These are phyloP conservation scores for Tetrahymena thermophila DNA, from an alignment of 73 alveolate genomes.

Conservation along the genomic window DNA sequence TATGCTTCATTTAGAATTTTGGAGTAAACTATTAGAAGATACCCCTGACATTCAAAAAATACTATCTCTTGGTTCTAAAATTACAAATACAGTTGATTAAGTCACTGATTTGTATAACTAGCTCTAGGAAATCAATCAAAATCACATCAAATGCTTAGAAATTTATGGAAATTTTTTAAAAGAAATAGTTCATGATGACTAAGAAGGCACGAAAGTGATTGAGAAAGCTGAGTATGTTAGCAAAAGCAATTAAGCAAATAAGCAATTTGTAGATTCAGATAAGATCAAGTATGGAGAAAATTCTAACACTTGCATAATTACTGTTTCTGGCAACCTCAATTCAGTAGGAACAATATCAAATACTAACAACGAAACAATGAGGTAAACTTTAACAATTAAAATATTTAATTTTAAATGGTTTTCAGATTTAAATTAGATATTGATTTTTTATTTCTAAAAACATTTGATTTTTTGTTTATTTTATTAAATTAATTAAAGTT, in stretches of 20 bases:
- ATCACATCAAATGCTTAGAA: slow-evolving; percentile 11
- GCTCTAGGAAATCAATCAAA: slow-evolving; percentile 13
- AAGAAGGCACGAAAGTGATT: slow-evolving; percentile 17
- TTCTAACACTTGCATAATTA: slow-evolving; percentile 28
- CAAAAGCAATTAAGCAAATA: slow-evolving; percentile 2
- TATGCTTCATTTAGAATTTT: slow-evolving; percentile 19
- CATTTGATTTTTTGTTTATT: too few species aligned
- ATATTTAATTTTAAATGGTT: too few species aligned
- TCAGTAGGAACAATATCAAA: slow-evolving; percentile 17
- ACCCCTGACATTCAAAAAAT: slow-evolving; percentile 36
- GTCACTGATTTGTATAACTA: slow-evolving; percentile 1
- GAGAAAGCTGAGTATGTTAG: slow-evolving; percentile 22
- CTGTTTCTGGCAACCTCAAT: slow-evolving; percentile 15
- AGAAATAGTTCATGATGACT: slow-evolving; percentile 28
- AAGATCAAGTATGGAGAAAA: slow-evolving; percentile 31
- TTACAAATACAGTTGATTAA: slow-evolving; percentile 20
- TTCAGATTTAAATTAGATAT: too few species aligned
- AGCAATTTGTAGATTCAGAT: slow-evolving; percentile 1
- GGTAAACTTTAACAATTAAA: not conserved
- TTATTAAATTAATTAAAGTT: too few species aligned
- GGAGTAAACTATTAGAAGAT: slow-evolving; percentile 33
- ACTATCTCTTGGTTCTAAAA: slow-evolving; percentile 15
- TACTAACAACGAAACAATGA: not conserved
- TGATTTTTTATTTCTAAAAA: too few species aligned
- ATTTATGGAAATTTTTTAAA: slow-evolving; percentile 34